A percentile compares a stretch with the other conserved stretches of the same genome.
Conservation (phyloP, 805 yeast genomes). For the Debaryomyces maramus region DNA sequence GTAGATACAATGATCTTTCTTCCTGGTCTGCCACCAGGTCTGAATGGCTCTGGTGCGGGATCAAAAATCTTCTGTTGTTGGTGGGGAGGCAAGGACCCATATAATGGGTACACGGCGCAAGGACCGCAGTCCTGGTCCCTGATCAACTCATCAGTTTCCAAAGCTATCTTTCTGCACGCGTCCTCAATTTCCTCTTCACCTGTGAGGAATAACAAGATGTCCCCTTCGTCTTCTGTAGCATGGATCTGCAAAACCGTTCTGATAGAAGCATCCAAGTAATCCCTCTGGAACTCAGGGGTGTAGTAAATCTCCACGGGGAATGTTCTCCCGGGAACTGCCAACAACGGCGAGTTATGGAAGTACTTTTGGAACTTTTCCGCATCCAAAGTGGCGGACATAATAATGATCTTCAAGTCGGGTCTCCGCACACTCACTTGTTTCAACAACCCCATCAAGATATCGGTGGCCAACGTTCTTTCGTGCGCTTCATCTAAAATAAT, state of each 20-base stretch:
- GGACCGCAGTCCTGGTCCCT: conserved; percentile 94
- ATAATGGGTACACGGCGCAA: conserved; percentile 82
- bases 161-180: conserved; percentile 82
- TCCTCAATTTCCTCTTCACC: conserved; percentile 99
- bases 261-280: conserved; percentile 91
- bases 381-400: conserved; percentile 97
- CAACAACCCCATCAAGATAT: conserved; percentile 91
- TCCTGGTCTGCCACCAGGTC: conserved; percentile 84
- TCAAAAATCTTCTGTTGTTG: conserved; percentile 94
- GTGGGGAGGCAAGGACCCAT: conserved; percentile 94
- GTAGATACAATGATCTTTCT: conserved; percentile 91
- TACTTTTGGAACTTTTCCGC: conserved; percentile 93
- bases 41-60: conserved; percentile 76
- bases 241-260: conserved; percentile 95
- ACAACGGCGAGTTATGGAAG: conserved; percentile 86
- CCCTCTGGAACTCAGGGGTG: conserved; percentile 95
- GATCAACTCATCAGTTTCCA: conserved; percentile 85
- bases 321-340: conserved; percentile 98
- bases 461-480: conserved; percentile 95
- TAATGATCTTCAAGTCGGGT: conserved; percentile 84
- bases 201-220: conserved; percentile 79
- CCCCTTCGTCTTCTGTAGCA: conserved; percentile 94
- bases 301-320: conserved; percentile 96
- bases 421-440: conserved; percentile 80
- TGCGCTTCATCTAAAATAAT: conserved; percentile 97